These are phyloP conservation scores for Ceratobasidium sp. DNA, from an alignment of 1,284 basidiomycete genomes.

Conservation along the genomic window DNA sequence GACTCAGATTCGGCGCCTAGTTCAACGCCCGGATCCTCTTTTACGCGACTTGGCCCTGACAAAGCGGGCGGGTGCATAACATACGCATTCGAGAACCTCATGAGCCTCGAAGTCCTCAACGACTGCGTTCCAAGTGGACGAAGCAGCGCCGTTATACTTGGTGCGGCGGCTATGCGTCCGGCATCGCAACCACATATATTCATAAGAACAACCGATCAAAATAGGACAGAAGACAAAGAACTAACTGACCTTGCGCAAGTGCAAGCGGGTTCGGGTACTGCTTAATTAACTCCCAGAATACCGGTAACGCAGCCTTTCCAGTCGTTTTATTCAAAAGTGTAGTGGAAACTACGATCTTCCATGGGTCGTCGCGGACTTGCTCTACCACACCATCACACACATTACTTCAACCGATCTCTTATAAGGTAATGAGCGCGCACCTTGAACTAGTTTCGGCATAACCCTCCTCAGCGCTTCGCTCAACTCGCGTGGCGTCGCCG, in stretches of 20 bases:
- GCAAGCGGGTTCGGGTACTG: slow-evolving; percentile 68
- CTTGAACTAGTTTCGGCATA: slow-evolving; percentile 33
- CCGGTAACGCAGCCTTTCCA: slow-evolving; percentile 66
- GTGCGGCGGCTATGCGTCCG: slow-evolving; percentile 31
- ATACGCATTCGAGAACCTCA: slow-evolving; percentile 51
- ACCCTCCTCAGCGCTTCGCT: slow-evolving; percentile 7
- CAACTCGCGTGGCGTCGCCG: slow-evolving; percentile 21
- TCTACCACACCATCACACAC: slow-evolving; percentile 57
- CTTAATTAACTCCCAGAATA: slow-evolving; percentile 67
- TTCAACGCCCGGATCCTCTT: too few species aligned
- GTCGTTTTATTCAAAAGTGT: slow-evolving; percentile 70
- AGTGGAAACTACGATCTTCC: slow-evolving; percentile 68
- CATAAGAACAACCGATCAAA: not conserved
- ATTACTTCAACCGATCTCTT: not conserved
- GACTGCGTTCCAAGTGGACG: slow-evolving; percentile 68
- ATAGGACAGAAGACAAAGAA: not conserved
- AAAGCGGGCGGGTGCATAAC: slow-evolving; percentile 41
- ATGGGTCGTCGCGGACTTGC: slow-evolving; percentile 64
- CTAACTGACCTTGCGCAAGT: slow-evolving; percentile 63
- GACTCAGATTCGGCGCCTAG: too few species aligned
- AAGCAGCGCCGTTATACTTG: slow-evolving; percentile 62
- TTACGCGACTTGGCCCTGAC: too few species aligned
- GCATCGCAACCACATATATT: not conserved
- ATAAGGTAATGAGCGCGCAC: not conserved
- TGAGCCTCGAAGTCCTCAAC: slow-evolving; percentile 66